phyloP scores from a whole-genome alignment of 1,284 basidiomycete genomes.

The Pyrrhoderma lamaoense region DNA sequence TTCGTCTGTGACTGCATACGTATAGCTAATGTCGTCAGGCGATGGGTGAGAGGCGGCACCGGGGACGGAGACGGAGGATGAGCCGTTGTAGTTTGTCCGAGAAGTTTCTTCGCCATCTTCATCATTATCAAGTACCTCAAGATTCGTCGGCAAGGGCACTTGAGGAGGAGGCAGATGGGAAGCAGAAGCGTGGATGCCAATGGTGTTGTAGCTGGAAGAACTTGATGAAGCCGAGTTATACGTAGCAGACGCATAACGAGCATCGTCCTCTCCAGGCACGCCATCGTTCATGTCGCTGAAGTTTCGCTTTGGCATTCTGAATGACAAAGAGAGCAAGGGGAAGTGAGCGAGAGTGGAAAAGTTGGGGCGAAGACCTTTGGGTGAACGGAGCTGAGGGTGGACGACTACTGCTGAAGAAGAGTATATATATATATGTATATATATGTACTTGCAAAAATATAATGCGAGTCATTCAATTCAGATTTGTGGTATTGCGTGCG shows the following conservation, averaged over 20 bases:
- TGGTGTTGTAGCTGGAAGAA: not conserved
- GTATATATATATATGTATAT: not conserved
- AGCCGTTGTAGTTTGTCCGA: not conserved
- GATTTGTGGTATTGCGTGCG: no score
- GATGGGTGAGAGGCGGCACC: no score
- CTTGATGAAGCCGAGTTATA: not conserved
- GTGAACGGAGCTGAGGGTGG: not conserved
- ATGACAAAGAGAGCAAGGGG: conserved; percentile 1
- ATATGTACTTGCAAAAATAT: not conserved
- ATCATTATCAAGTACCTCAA: not conserved
- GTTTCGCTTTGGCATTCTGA: conserved; percentile 5
- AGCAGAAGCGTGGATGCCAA: not conserved
- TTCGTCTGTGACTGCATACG: conserved; percentile 19
- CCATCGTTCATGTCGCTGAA: conserved; percentile 14
- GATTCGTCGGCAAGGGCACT: not conserved
- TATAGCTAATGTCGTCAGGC: conserved; percentile 12
- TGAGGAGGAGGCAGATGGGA: not conserved
- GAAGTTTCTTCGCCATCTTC: not conserved
- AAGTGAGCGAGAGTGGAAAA: not conserved
- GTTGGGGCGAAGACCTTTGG: no score
- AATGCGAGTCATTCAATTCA: no score
- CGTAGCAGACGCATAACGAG: conserved; percentile 13
- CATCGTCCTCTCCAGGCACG: conserved; percentile 17
- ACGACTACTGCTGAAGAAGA: not conserved
- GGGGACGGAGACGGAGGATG: no score